Percentiles rank a stretch among this genome's conserved stretches.
Evolutionary conservation across 768 basidiomycete genomes (phyloP).

Genomic region (Lyophyllum shimeji): DNA sequence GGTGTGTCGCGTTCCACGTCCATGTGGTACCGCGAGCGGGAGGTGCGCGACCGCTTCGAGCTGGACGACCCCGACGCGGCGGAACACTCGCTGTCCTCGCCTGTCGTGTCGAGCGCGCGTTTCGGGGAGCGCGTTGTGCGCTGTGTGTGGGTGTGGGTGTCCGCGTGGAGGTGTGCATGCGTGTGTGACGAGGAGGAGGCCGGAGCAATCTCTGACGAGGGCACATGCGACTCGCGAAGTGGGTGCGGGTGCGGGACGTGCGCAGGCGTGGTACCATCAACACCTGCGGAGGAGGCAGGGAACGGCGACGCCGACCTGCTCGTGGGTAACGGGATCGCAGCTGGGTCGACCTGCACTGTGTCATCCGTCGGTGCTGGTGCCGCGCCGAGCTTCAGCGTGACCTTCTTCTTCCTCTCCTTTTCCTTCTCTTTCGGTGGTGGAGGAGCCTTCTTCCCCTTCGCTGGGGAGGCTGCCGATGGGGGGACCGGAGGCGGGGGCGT

Average conservation of each 20-base stretch:
- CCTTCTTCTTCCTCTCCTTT: constrained; percentile 22
- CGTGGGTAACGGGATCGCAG: constrained; percentile 10
- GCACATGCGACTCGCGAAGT: constrained; percentile 16
- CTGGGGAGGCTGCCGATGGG: constrained; percentile 29
- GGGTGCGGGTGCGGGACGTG: constrained; percentile 18
- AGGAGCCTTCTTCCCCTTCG: constrained; percentile 25
- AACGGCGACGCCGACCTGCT: constrained; percentile 13
- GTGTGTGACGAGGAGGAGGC: no score
- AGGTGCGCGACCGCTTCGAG: constrained; percentile 9
- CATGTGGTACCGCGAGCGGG: constrained; percentile 5
- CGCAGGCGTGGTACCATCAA: neutral
- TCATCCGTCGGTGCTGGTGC: constrained; percentile 1
- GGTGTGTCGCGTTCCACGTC: constrained; percentile 15
- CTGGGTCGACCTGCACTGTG: constrained; percentile 17
- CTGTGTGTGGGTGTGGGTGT: constrained; percentile 1
- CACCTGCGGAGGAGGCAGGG: neutral
- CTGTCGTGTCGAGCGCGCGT: constrained; percentile 34
- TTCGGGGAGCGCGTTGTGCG: constrained; percentile 33
- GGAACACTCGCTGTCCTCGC: constrained; percentile 16
- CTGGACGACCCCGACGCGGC: constrained; percentile 17
- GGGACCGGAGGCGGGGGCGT: constrained; percentile 31
- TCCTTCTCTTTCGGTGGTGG: constrained; percentile 15
- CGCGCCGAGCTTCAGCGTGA: constrained; percentile 28
- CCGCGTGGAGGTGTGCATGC: neutral
- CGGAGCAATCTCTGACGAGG: neutral